These are phyloP conservation scores for Tuber magnatum DNA, from an alignment of 495 filamentous ascomycete genomes.

Conservation along the genomic window DNA sequence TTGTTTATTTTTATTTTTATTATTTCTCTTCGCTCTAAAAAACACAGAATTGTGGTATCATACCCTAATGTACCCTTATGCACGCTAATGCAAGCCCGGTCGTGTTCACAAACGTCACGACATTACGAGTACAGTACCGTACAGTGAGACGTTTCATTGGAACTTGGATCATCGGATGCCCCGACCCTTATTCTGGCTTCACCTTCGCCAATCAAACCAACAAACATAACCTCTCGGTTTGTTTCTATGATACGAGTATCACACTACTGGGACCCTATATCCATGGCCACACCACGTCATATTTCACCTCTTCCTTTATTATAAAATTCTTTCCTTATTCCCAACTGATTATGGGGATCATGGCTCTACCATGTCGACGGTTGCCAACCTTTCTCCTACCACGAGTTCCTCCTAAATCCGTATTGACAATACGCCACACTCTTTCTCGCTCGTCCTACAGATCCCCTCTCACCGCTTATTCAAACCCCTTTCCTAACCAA, in stretches of 20 bases:
- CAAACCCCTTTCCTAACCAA: constrained; percentile 6
- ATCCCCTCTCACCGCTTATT: constrained; percentile 14
- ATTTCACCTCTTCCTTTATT: constrained; percentile 3
- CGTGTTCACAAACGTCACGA: too few relatives aligned
- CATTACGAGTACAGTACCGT: too few relatives aligned
- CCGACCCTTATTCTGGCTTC: neutral
- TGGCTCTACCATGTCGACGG: constrained; percentile 21
- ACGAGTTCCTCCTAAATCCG: constrained; percentile 9
- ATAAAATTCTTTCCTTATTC: constrained; percentile 16
- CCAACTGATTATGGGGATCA: constrained; percentile 13
- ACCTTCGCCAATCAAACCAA: neutral
- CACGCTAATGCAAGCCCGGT: too few relatives aligned
- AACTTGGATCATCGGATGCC: neutral
- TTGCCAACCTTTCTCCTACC: constrained; percentile 7
- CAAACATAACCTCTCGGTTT: neutral
- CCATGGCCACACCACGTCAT: constrained; percentile 13
- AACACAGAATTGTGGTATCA: too few relatives aligned
- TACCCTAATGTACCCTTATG: too few relatives aligned
- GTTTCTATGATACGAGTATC: too few relatives aligned
- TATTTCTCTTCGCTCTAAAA: too few relatives aligned
- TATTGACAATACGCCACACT: constrained; percentile 23
- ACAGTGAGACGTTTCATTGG: neutral
- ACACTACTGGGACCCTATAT: neutral
- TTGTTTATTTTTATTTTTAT: too few relatives aligned
- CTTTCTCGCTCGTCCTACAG: constrained; percentile 9